Evolutionary conservation across 495 filamentous ascomycete genomes (phyloP).

Genomic region (Penicillium robsamsonii): DNA sequence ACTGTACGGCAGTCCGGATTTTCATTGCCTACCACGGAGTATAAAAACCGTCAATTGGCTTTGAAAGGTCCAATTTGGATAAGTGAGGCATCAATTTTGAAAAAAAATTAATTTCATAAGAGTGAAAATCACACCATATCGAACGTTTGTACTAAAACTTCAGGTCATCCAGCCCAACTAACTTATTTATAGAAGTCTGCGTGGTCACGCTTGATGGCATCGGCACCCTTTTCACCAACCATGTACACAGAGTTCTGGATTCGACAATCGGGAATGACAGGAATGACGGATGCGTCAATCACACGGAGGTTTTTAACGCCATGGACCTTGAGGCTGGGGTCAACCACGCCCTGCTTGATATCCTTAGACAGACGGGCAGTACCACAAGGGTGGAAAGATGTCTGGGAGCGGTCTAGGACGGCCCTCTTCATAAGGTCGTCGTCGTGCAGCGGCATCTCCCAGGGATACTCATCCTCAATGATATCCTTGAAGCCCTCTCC

Average conservation of each 20-base stretch:
- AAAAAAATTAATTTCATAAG: no score
- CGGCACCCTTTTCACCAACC: slow-evolving; percentile 50
- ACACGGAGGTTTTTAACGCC: slow-evolving; percentile 52
- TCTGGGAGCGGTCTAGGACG: slow-evolving; percentile 55
- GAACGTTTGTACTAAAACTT: no score
- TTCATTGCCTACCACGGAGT: no score
- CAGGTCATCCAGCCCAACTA: no score
- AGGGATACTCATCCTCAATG: slow-evolving; percentile 52
- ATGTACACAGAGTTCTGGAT: slow-evolving; percentile 53
- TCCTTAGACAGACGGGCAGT: slow-evolving; percentile 49
- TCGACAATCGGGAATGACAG: slow-evolving; percentile 38
- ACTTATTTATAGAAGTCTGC: background rate
- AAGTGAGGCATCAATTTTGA: no score
- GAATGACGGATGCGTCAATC: slow-evolving; percentile 38
- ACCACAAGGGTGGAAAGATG: slow-evolving; percentile 58
- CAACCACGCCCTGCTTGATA: slow-evolving; percentile 51
- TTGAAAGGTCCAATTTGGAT: no score
- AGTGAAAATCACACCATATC: no score
- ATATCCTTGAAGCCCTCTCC: slow-evolving; percentile 57
- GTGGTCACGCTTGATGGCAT: slow-evolving; percentile 15
- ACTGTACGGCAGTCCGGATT: no score
- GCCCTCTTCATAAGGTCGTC: slow-evolving; percentile 55
- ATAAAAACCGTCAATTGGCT: no score
- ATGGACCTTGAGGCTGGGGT: slow-evolving; percentile 51
- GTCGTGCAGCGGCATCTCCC: slow-evolving; percentile 52